These are phyloP conservation scores for Nadsonia fulvescens DNA, from an alignment of 805 yeast genomes.

Conservation along the genomic window DNA sequence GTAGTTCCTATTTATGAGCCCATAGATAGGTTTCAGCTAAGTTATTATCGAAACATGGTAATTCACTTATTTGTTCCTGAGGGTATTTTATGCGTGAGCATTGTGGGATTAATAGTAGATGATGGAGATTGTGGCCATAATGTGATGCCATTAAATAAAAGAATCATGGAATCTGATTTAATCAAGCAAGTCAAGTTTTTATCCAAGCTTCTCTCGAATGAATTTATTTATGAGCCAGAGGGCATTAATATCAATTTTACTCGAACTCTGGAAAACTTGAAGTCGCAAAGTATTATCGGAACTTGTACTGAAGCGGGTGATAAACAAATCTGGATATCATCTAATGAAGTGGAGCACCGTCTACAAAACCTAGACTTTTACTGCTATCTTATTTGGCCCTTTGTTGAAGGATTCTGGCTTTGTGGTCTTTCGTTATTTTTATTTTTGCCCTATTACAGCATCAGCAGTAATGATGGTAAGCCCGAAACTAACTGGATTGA, in stretches of 20 bases:
- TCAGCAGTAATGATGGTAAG: slow-evolving; percentile 4
- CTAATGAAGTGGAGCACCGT: slow-evolving; percentile 11
- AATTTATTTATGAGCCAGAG: slow-evolving; percentile 22
- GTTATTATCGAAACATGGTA: slow-evolving; percentile 38
- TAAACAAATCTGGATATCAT: slow-evolving; percentile 6
- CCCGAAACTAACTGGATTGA: slow-evolving; percentile 18
- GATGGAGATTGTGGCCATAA: too few species aligned
- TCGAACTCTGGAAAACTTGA: slow-evolving; percentile 15
- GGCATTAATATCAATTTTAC: slow-evolving; percentile 19
- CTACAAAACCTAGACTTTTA: slow-evolving; percentile 23
- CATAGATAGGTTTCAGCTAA: slow-evolving; percentile 33
- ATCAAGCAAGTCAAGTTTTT: slow-evolving; percentile 18
- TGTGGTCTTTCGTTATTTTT: slow-evolving; percentile 20
- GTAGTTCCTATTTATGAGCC: slow-evolving; percentile 23
- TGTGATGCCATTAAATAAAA: slow-evolving; percentile 9
- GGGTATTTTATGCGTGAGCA: slow-evolving; percentile 27
- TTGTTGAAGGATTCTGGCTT: slow-evolving; percentile 26
- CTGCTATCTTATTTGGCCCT: slow-evolving; percentile 26
- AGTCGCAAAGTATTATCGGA: slow-evolving; percentile 16
- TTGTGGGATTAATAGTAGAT: slow-evolving; percentile 16
- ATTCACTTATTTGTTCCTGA: slow-evolving; percentile 37
- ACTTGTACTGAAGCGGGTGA: slow-evolving; percentile 7
- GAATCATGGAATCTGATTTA: slow-evolving; percentile 14
- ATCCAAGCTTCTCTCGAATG: slow-evolving; percentile 21
- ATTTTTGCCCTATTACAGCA: slow-evolving; percentile 15